Evolutionary conservation across 257 asterid species (phyloP), one percentile per base, ranked within the genome.

Genomic region (Datura wrightii): DNA sequence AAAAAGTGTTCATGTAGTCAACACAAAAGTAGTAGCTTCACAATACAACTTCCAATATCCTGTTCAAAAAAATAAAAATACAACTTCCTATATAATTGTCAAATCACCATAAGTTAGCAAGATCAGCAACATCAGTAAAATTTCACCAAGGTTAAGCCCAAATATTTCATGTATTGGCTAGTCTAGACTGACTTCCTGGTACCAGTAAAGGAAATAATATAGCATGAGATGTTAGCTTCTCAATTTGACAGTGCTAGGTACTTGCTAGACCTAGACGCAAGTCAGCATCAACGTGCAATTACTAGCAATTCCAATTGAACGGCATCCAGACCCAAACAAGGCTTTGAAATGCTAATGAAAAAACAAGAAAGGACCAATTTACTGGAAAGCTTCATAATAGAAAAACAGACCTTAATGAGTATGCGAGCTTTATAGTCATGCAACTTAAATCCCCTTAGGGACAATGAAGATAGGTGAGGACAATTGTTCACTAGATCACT

Each of bases 381-480:
- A 8, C 67, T 8, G 67, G 9, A 60, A 58, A 19, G 67, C 37
- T 60, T 60, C 67, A 60, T 60, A 19, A 37, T 60, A 10, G 6
- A 60, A 60, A 59, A 60, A 8, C 37, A 19, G 14, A 95, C 99
- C 99, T 95, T 93, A 69, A 94, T 86, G 86, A 95, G 93, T 56
- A 86, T 86, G 31, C 94, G 94, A 72, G 89, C 91, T 87, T 91
- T 89, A 59, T 31, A 53, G 83, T 95, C 99, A 58, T 88, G 94
- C 88, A 95, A 85, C 87, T 90, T 94, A 83, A 92, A 93, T 82
- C 98, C 97, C 89, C 94, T 91, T 34, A 95, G 97, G 76, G 94
- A 88, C 87, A 95, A 72, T 69, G 93, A 92, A 55, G 94, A 89
- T 65, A 95, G 66, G 85, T 88, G 37, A 24, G 93, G 95, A 86